A percentile compares a stretch with the other conserved stretches of the same genome.
These are phyloP conservation scores for Penicillium paxilli DNA, from an alignment of 495 filamentous ascomycete species.

Conservation along the genomic window DNA sequence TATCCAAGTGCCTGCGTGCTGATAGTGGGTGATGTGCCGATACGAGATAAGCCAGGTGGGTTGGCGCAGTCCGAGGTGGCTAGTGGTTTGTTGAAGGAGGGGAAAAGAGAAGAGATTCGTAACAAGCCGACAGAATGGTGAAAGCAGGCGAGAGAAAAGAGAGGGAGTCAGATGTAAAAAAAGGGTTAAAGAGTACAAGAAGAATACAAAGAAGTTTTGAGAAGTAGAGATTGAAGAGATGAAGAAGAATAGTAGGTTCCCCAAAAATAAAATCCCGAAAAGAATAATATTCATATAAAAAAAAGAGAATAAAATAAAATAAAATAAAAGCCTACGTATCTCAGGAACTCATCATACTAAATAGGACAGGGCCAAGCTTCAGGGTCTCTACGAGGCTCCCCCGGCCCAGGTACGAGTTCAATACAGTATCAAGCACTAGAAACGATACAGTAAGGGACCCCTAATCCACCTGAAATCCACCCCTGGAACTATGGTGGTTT, in stretches of 20 bases:
- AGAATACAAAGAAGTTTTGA: not conserved
- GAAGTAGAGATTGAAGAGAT: constrained; percentile 10
- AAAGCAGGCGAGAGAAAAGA: constrained; percentile 4
- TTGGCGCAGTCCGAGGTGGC: not conserved
- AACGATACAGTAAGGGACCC: constrained; percentile 6
- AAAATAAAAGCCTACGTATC: constrained; percentile 1
- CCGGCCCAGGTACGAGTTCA: constrained; percentile 6
- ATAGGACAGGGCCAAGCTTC: constrained; percentile 32
- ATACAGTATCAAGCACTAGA: constrained; percentile 4
- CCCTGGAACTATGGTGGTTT: constrained; percentile 19
- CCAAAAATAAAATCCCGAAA: constrained; percentile 4
- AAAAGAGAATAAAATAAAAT: constrained; percentile 6
- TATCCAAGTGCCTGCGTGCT: no score
- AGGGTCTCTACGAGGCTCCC: constrained; percentile 25
- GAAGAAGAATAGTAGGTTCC: no score
- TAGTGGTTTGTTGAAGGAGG: not conserved
- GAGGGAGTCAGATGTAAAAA: not conserved
- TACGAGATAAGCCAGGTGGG: constrained; percentile 7
- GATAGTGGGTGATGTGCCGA: constrained; percentile 5
- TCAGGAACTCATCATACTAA: constrained; percentile 22
- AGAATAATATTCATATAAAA: no score
- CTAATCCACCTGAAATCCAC: constrained; percentile 22
- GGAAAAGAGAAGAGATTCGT: constrained; percentile 7
- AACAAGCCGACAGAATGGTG: not conserved
- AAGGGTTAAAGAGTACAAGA: constrained; percentile 3